Conservation (phyloP, 139 green algal species). For the Tetradesmus obliquus region DNA sequence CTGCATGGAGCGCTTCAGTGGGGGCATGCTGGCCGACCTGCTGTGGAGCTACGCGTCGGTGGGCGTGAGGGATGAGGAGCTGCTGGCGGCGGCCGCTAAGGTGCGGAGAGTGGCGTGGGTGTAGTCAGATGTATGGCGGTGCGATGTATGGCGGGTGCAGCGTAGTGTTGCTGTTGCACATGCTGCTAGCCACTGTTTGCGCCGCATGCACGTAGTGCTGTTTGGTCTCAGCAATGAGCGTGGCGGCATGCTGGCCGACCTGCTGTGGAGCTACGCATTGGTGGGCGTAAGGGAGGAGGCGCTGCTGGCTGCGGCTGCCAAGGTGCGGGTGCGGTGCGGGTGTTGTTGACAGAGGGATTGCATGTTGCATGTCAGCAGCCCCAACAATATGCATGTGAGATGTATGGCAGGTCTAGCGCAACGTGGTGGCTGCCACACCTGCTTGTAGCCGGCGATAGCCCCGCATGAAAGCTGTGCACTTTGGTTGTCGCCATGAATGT, state of each 20-base stretch:
- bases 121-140: no score
- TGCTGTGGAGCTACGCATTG: not conserved
- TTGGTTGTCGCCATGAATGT: not conserved
- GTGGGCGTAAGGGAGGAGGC: not conserved
- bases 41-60: slow-evolving; percentile 4
- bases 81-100: slow-evolving; percentile 22
- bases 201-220: no score
- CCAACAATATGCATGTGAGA: no score
- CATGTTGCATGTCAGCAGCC: no score
- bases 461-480: no score
- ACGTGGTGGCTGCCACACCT: not conserved
- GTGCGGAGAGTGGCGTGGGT: not conserved
- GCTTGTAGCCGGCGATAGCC: not conserved
- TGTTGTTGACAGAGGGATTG: no score
- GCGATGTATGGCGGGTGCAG: no score
- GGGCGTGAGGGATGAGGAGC: not conserved
- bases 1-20: slow-evolving; percentile 9
- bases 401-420: no score
- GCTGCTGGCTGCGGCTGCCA: slow-evolving; percentile 1
- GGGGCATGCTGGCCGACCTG: slow-evolving; percentile 34
- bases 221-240: not conserved
- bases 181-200: not conserved
- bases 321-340: not conserved
- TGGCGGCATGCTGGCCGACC: not conserved
- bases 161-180: not conserved